Evolutionary conservation across 2,329 filamentous ascomycete species (phyloP).

Genomic region (Cryphonectria japonica): DNA sequence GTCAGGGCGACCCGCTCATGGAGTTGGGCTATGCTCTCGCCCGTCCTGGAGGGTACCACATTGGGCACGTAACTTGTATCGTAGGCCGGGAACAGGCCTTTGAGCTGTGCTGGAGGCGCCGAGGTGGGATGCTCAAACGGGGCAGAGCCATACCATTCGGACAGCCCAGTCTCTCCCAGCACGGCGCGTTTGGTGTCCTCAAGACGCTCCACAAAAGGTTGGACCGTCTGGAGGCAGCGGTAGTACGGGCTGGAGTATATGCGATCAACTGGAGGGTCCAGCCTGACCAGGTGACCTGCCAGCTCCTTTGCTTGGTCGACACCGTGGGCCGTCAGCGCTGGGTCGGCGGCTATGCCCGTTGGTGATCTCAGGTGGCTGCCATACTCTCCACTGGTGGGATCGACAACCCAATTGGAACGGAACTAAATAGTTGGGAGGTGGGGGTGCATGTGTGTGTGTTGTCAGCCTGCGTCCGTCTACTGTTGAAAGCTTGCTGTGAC

Average conservation of each 20-base stretch:
- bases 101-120: conserved; percentile 65
- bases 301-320: conserved; percentile 82
- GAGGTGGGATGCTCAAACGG: conserved; percentile 84
- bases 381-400: conserved; percentile 80
- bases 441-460: neutral
- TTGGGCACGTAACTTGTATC: conserved; percentile 61
- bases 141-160: conserved; percentile 91
- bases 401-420: conserved; percentile 86
- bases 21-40: conserved; percentile 79
- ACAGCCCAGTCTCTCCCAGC: conserved; percentile 61
- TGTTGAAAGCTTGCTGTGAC: conserved; percentile 4
- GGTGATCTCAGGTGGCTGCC: conserved; percentile 73
- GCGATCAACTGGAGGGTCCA: conserved; percentile 70
- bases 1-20: conserved; percentile 78
- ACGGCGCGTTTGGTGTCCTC: conserved; percentile 38
- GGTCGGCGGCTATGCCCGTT: conserved; percentile 86
- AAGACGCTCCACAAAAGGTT: conserved; percentile 63
- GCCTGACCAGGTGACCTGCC: conserved; percentile 62
- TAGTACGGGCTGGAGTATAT: conserved; percentile 89
- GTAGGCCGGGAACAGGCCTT: conserved; percentile 68
- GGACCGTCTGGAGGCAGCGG: conserved; percentile 82
- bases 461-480: conserved; percentile 28
- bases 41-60: conserved; percentile 71
- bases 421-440: conserved; percentile 60
- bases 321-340: conserved; percentile 83